Percentiles rank a stretch among this genome's conserved stretches.
Conservation (phyloP, 371 early-diverging fungal genomes). For the Zychaea mexicana region DNA sequence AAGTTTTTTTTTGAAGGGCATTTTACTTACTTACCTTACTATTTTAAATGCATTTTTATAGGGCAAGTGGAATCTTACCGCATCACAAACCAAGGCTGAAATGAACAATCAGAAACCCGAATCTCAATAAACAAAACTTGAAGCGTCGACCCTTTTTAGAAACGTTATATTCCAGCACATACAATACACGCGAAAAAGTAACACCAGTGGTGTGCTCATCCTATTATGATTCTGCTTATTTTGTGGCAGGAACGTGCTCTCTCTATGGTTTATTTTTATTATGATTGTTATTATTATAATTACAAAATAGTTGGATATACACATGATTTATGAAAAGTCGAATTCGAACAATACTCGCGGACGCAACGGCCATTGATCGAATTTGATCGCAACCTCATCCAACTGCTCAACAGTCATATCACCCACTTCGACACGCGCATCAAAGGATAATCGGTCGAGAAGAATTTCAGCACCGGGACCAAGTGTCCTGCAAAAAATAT, state of each 20-base stretch:
- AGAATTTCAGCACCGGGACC: constrained; percentile 69
- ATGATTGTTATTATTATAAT: too few relatives aligned
- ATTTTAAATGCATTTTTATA: constrained; percentile 15
- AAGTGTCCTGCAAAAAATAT: constrained; percentile 46
- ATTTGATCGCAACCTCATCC: constrained; percentile 59
- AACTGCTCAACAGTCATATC: constrained; percentile 55
- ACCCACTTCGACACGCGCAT: constrained; percentile 44
- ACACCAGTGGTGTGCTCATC: too few relatives aligned
- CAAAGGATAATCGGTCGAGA: constrained; percentile 55
- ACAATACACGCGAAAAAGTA: too few relatives aligned
- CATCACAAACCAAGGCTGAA: constrained; percentile 47
- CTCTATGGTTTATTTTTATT: too few relatives aligned
- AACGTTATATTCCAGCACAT: too few relatives aligned
- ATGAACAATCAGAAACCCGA: constrained; percentile 18
- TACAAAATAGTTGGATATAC: too few relatives aligned
- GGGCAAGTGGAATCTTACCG: constrained; percentile 52
- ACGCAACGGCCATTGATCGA: constrained; percentile 65
- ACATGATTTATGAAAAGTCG: constrained; percentile 4
- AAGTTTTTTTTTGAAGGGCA: too few relatives aligned
- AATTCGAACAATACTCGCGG: constrained; percentile 53
- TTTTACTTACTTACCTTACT: too few relatives aligned
- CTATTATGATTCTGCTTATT: too few relatives aligned
- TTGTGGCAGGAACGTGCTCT: too few relatives aligned
- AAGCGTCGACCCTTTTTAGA: too few relatives aligned
- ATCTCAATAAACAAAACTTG: constrained; percentile 2